A percentile compares a stretch with the other conserved stretches of the same genome.
phyloP scores from a whole-genome alignment of 2,329 filamentous ascomycete genomes.

The Mycogone perniciosa region DNA sequence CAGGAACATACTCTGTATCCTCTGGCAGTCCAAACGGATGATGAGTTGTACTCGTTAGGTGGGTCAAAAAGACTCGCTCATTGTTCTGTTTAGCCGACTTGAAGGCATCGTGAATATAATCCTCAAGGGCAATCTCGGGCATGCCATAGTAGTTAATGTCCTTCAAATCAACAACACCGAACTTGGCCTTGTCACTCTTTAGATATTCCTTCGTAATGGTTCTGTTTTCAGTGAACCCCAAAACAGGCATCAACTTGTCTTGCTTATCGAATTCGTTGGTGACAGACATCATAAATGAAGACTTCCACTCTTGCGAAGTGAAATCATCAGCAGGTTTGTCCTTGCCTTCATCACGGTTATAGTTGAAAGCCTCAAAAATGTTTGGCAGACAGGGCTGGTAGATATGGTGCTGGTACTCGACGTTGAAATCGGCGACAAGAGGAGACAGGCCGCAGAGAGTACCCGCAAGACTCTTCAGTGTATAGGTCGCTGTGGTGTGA shows the following conservation, averaged over 20 bases:
- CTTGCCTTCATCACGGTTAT: conserved; percentile 12
- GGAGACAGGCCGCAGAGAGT: conserved; percentile 36
- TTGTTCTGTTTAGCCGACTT: conserved; percentile 22
- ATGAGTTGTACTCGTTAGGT: conserved; percentile 29
- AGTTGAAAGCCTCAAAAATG: conserved; percentile 26
- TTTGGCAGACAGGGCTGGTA: conserved; percentile 41
- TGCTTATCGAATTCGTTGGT: conserved; percentile 28
- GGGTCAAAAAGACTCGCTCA: conserved; percentile 27
- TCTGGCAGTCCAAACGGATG: conserved; percentile 27
- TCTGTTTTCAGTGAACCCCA: conserved; percentile 24
- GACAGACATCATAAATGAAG: conserved; percentile 26
- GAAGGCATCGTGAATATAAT: conserved; percentile 28
- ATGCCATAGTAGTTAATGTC: conserved; percentile 30
- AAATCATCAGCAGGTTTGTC: conserved; percentile 16
- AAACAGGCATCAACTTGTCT: conserved; percentile 20
- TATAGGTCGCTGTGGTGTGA: conserved; percentile 36
- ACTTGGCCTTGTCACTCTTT: conserved; percentile 21
- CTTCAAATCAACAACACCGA: conserved; percentile 21
- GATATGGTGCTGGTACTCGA: conserved; percentile 34
- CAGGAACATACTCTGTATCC: conserved; percentile 12
- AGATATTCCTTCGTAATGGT: conserved; percentile 26
- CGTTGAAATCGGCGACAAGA: conserved; percentile 35
- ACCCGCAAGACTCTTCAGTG: conserved; percentile 36
- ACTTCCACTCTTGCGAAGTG: conserved; percentile 23
- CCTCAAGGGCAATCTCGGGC: conserved; percentile 25